Evolutionary conservation across 2,329 filamentous ascomycete genomes (phyloP).

Genomic region (Sarocladium oryzae): DNA sequence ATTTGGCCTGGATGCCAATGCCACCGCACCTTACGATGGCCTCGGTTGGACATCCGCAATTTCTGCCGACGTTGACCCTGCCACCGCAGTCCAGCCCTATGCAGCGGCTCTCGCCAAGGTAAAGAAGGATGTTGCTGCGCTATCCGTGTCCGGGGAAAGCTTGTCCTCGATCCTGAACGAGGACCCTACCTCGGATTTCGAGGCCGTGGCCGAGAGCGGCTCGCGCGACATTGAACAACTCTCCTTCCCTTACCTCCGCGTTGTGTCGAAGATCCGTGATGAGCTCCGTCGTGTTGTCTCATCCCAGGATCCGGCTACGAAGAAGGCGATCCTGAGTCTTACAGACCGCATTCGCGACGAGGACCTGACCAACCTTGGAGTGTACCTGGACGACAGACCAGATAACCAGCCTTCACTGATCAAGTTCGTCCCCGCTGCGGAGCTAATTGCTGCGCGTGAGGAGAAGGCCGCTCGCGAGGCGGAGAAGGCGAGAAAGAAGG

Average conservation of each 20-base stretch:
- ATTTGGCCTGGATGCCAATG: constrained; percentile 68
- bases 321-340: constrained; percentile 67
- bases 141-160: constrained; percentile 41
- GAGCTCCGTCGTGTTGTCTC: constrained; percentile 52
- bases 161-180: constrained; percentile 36
- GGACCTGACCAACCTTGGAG: constrained; percentile 72
- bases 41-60: constrained; percentile 47
- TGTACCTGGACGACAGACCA: constrained; percentile 82
- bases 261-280: constrained; percentile 51
- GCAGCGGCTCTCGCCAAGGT: constrained; percentile 37
- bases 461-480: constrained; percentile 55
- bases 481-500: constrained; percentile 51
- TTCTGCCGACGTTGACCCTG: constrained; percentile 34
- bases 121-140: constrained; percentile 36
- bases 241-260: constrained; percentile 48
- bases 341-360: constrained; percentile 77
- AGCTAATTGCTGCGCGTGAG: constrained; percentile 51
- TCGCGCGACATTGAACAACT: constrained; percentile 46
- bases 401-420: constrained; percentile 65
- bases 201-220: constrained; percentile 36
- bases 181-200: constrained; percentile 40
- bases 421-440: constrained; percentile 52
- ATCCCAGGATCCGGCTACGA: constrained; percentile 39
- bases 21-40: constrained; percentile 46
- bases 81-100: constrained; percentile 41